These are phyloP conservation scores for Yarrowia sp. DNA, from an alignment of 805 yeast genomes.

Conservation along the genomic window DNA sequence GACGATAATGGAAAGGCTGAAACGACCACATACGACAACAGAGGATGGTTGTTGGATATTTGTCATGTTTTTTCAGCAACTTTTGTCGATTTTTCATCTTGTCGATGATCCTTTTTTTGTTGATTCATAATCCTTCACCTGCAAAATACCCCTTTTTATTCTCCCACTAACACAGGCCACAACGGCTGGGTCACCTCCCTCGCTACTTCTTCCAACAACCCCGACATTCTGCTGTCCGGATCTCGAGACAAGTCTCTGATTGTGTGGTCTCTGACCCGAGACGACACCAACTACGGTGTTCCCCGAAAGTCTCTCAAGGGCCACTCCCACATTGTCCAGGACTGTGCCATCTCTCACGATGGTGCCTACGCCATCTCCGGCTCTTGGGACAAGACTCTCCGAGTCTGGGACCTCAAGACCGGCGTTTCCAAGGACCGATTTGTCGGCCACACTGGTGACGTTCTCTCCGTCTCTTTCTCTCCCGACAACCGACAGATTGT, in stretches of 20 bases:
- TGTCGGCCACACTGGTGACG: conserved; percentile 98
- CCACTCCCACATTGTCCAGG: conserved; percentile 99
- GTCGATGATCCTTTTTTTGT: too few species aligned
- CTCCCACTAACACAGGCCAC: conserved; percentile 49
- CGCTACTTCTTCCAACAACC: conserved; percentile 97
- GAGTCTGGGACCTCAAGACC: conserved; percentile 95
- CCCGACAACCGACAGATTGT: conserved; percentile 96
- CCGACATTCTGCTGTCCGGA: conserved; percentile 96
- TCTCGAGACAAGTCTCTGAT: conserved; percentile 98
- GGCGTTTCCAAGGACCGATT: conserved; percentile 94
- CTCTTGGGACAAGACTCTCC: conserved; percentile 99
- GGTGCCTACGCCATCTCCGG: conserved; percentile 97
- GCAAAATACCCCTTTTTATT: background rate
- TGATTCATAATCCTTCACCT: too few species aligned
- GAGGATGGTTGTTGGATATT: too few species aligned
- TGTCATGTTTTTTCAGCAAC: too few species aligned
- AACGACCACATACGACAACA: too few species aligned
- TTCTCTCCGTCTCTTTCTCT: conserved; percentile 93
- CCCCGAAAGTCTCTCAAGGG: conserved; percentile 97
- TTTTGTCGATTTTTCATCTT: too few species aligned
- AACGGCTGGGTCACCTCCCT: conserved; percentile 97
- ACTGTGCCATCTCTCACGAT: conserved; percentile 95
- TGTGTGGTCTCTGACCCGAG: conserved; percentile 96
- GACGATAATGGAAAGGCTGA: too few species aligned
- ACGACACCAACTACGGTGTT: conserved; percentile 95